Conservation (phyloP, 306 rosid species). For the Ormosia semicastrata region DNA sequence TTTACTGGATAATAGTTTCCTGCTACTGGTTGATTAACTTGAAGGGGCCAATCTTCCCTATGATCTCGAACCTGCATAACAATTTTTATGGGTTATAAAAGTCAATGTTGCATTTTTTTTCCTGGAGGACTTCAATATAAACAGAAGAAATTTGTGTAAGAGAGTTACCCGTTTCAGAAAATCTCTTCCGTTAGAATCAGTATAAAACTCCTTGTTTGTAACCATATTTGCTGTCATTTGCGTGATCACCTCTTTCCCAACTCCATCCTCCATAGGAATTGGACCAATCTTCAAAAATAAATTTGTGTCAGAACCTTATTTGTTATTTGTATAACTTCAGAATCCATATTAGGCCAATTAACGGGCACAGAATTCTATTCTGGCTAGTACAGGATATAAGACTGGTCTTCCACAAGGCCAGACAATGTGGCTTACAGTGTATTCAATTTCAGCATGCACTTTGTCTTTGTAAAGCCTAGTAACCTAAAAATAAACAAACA, state of each 20-base stretch:
- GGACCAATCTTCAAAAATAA: constrained; percentile 79
- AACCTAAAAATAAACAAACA: constrained; percentile 47
- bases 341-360: neutral
- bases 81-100: constrained; percentile 4
- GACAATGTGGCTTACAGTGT: constrained; percentile 56
- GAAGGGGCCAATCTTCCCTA: constrained; percentile 80
- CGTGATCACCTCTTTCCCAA: constrained; percentile 87
- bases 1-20: constrained; percentile 96
- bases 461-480: constrained; percentile 76
- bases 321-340: neutral
- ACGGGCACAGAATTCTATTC: neutral
- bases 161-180: constrained; percentile 73
- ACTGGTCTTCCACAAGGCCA: neutral
- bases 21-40: constrained; percentile 76
- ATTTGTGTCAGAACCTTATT: constrained; percentile 33
- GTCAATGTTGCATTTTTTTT: neutral
- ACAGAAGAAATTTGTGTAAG: neutral
- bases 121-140: neutral
- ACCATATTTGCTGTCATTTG: constrained; percentile 71
- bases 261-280: constrained; percentile 64
- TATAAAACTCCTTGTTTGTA: constrained; percentile 71
- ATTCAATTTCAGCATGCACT: constrained; percentile 91
- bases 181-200: constrained; percentile 93
- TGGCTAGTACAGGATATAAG: neutral
- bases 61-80: constrained; percentile 67